Evolutionary conservation across 192 early-diverging fungal species (phyloP).

Genomic region (Thoreauomyces humboldtii): DNA sequence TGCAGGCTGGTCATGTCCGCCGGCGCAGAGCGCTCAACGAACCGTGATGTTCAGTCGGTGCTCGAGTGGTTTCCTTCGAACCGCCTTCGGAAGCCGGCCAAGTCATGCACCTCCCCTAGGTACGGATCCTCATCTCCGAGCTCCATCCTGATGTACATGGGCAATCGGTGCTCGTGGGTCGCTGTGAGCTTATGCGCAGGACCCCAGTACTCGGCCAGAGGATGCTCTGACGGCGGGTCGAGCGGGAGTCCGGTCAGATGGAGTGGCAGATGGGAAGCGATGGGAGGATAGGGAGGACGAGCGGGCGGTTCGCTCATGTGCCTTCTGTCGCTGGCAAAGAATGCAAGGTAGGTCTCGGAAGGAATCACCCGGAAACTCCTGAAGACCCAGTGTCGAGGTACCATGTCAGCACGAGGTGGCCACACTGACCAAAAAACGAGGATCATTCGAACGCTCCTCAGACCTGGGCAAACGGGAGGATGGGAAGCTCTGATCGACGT

Average conservation of each 20-base stretch:
- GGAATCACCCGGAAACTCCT: slow-evolving; percentile 10
- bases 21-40: too few relatives aligned
- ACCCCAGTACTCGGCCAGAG: slow-evolving; percentile 8
- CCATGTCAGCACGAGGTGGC: neutral
- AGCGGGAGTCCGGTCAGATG: neutral
- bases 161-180: slow-evolving; percentile 6
- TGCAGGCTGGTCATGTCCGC: too few relatives aligned
- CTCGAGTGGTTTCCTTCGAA: too few relatives aligned
- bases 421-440: neutral
- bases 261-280: slow-evolving; percentile 3
- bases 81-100: neutral
- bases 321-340: slow-evolving; percentile 19
- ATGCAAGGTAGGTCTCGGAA: neutral
- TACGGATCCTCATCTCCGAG: neutral
- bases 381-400: neutral
- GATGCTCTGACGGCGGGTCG: too few relatives aligned
- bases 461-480: neutral
- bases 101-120: neutral
- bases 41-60: too few relatives aligned
- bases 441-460: too few relatives aligned
- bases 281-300: slow-evolving; percentile 4
- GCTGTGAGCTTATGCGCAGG: neutral
- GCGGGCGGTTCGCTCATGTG: slow-evolving; percentile 15
- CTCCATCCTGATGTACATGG: slow-evolving; percentile 18
- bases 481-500: slow-evolving; percentile 1